Percentiles rank a stretch among this genome's conserved stretches.
phyloP scores from a whole-genome alignment of 129 eudicot genomes.

The Pseudognaphalium luteoalbum region DNA sequence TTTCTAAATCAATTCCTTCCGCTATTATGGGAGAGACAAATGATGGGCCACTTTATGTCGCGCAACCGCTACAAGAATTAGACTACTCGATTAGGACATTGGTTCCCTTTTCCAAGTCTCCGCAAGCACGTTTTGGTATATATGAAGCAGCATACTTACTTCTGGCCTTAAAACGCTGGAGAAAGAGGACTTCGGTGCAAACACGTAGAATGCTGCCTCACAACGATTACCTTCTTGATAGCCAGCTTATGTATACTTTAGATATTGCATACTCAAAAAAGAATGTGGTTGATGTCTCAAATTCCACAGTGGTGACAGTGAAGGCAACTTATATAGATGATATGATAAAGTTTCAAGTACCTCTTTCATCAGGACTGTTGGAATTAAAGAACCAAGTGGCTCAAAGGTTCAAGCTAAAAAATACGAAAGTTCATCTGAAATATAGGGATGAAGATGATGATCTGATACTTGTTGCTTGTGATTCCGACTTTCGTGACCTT shows the following conservation, averaged over 20 bases:
- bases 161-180: constrained; percentile 5
- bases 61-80: not conserved
- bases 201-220: not conserved
- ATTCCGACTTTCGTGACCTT: constrained; percentile 5
- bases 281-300: not conserved
- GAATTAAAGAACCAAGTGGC: constrained; percentile 35
- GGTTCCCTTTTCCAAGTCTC: not conserved
- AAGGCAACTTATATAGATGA: constrained; percentile 31
- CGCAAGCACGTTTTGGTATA: constrained; percentile 1
- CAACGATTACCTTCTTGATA: not conserved
- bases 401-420: constrained; percentile 26
- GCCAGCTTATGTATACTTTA: not conserved
- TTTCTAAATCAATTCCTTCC: not conserved
- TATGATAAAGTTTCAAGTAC: constrained; percentile 27
- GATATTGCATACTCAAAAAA: constrained; percentile 9
- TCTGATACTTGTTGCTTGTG: constrained; percentile 23
- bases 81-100: not conserved
- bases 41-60: not conserved
- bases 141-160: not conserved
- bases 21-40: not conserved
- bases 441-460: constrained; percentile 33
- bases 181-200: not conserved
- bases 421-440: constrained; percentile 20
- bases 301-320: not conserved
- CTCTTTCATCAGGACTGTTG: constrained; percentile 23